Conservation (phyloP, 2,329 filamentous ascomycete species). For the Xylaria arbuscula region DNA sequence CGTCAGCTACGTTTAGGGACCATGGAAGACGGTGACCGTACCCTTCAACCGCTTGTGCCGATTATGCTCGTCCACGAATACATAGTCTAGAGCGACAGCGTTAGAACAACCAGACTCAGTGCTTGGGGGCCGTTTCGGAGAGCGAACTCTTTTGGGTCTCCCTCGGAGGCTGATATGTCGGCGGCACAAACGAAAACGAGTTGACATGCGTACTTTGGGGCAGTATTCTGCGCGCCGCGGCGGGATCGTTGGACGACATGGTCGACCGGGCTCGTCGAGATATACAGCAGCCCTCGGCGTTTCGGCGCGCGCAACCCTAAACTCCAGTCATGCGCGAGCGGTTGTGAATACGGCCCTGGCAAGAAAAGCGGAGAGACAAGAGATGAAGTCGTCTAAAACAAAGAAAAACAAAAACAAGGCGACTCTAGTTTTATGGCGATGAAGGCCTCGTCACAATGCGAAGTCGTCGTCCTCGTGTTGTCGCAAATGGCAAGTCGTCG, state of each 20-base stretch:
- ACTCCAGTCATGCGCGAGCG: conserved; percentile 34
- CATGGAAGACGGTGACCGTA: conserved; percentile 54
- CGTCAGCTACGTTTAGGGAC: conserved; percentile 39
- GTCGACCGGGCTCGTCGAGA: conserved; percentile 46
- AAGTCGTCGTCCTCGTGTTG: not conserved
- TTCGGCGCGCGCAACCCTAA: conserved; percentile 33
- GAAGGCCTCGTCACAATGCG: not conserved
- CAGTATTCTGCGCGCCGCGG: conserved; percentile 69
- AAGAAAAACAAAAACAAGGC: too few species aligned
- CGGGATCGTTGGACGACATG: conserved; percentile 69
- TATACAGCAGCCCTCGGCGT: conserved; percentile 35
- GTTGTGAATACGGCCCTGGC: not conserved
- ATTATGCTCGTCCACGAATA: conserved; percentile 99
- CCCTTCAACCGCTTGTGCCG: conserved; percentile 96
- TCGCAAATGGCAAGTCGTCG: conserved; percentile 9
- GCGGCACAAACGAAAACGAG: conserved; percentile 79
- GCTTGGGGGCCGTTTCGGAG: conserved; percentile 28
- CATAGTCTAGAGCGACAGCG: conserved; percentile 77
- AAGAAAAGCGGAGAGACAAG: not conserved
- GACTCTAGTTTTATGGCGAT: not conserved
- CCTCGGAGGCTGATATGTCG: conserved; percentile 67
- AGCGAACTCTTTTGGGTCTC: conserved; percentile 86
- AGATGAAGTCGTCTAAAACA: not conserved
- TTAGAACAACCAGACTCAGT: conserved; percentile 35
- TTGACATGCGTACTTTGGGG: conserved; percentile 77